Evolutionary conservation across 768 basidiomycete genomes (phyloP).

Genomic region (Sutorius australiensis): DNA sequence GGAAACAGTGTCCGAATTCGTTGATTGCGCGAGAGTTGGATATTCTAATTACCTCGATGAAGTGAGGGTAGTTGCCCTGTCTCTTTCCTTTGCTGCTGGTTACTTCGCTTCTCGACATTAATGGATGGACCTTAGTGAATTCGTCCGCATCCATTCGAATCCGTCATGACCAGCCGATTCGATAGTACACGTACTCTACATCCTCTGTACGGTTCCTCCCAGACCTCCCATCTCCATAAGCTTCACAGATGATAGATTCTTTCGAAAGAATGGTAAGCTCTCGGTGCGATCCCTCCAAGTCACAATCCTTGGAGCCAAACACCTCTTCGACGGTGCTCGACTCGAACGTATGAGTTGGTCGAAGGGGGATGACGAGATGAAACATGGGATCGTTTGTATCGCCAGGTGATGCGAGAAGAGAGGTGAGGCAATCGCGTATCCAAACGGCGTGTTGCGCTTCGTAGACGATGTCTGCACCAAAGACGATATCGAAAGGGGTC

Average conservation of each 20-base stretch:
- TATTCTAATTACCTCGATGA: slow-evolving; percentile 60
- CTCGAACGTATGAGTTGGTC: slow-evolving; percentile 60
- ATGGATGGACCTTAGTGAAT: too few relatives aligned
- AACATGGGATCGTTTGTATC: slow-evolving; percentile 35
- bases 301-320: slow-evolving; percentile 34
- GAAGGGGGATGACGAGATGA: slow-evolving; percentile 76
- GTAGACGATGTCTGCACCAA: slow-evolving; percentile 56
- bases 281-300: slow-evolving; percentile 3
- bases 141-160: neutral
- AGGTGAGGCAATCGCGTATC: slow-evolving; percentile 42
- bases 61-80: slow-evolving; percentile 35
- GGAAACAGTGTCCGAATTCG: slow-evolving; percentile 73
- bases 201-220: slow-evolving; percentile 37
- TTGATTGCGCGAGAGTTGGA: slow-evolving; percentile 78
- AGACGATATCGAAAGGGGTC: slow-evolving; percentile 43
- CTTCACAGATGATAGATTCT: slow-evolving; percentile 55
- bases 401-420: slow-evolving; percentile 33
- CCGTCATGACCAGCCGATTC: slow-evolving; percentile 57
- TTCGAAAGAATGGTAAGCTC: slow-evolving; percentile 50
- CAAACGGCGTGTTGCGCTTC: slow-evolving; percentile 46
- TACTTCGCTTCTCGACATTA: neutral
- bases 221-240: slow-evolving; percentile 18
- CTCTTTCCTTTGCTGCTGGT: neutral
- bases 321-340: slow-evolving; percentile 53
- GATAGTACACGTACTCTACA: slow-evolving; percentile 68